Conservation (phyloP, 345 rosid genomes). For the Citrus cavaleriei region DNA sequence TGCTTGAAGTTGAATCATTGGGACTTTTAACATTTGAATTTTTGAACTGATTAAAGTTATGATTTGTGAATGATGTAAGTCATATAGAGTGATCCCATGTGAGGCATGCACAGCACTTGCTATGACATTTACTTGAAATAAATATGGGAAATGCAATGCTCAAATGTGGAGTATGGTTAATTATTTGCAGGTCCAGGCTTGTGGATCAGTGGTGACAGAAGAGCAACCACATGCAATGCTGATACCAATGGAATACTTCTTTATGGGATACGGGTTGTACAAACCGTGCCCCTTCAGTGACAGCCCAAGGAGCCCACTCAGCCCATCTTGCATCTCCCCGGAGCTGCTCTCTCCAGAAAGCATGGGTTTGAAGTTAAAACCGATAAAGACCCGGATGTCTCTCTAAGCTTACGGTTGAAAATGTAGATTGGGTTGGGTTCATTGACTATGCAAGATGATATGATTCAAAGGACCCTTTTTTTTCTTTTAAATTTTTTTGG, state of each 20-base stretch:
- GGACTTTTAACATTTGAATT: not conserved
- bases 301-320: slow-evolving; percentile 93
- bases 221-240: slow-evolving; percentile 98
- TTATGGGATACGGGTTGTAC: slow-evolving; percentile 85
- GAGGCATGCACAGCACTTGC: not conserved
- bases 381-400: slow-evolving; percentile 73
- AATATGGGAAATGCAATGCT: not conserved
- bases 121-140: too few species aligned
- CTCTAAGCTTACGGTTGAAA: slow-evolving; percentile 14
- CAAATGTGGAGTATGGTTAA: not conserved
- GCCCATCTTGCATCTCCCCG: slow-evolving; percentile 82
- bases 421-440: not conserved
- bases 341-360: slow-evolving; percentile 98
- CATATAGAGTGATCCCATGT: not conserved
- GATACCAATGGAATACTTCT: slow-evolving; percentile 93
- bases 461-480: not conserved
- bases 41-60: not conserved
- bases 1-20: not conserved
- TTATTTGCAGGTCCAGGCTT: slow-evolving; percentile 74
- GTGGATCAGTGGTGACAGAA: slow-evolving; percentile 99
- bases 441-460: not conserved
- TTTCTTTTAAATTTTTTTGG: slow-evolving; percentile 1
- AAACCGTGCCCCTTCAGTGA: slow-evolving; percentile 58
- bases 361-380: slow-evolving; percentile 98
- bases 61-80: not conserved